phyloP scores from a whole-genome alignment of 2,329 filamentous ascomycete genomes.

The Zopfia rhizophila region DNA sequence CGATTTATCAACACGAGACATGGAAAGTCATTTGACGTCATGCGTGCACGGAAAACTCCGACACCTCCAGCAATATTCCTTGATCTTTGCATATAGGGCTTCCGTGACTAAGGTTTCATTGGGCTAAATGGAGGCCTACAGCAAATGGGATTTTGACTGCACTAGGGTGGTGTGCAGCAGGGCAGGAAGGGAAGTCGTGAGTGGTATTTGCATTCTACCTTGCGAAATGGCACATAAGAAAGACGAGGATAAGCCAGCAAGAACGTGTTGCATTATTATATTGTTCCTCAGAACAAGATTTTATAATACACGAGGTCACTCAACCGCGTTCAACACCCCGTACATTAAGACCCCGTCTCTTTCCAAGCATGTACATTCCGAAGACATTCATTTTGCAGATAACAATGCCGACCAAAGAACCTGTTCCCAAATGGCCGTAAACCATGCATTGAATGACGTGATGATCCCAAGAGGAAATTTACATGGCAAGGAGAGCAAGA shows the following conservation, averaged over 20 bases:
- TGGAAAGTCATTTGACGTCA: too few species aligned
- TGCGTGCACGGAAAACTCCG: too few species aligned
- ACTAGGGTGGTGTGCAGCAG: too few species aligned
- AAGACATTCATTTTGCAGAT: conserved; percentile 1
- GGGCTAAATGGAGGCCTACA: too few species aligned
- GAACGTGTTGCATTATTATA: conserved; percentile 23
- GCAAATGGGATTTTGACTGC: too few species aligned
- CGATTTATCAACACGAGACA: too few species aligned
- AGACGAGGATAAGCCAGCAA: conserved; percentile 9
- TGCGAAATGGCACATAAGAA: too few species aligned
- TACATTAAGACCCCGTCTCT: conserved; percentile 26
- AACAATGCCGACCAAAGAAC: neutral
- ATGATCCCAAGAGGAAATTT: conserved; percentile 22
- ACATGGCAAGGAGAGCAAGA: conserved; percentile 49
- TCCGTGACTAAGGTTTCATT: too few species aligned
- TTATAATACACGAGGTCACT: conserved; percentile 29
- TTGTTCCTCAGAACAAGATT: conserved; percentile 6
- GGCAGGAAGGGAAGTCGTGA: too few species aligned
- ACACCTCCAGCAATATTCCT: too few species aligned
- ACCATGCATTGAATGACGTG: conserved; percentile 2
- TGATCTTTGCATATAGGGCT: too few species aligned
- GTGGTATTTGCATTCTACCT: too few species aligned
- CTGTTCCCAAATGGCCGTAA: neutral
- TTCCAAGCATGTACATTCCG: neutral
- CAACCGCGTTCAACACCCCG: conserved; percentile 4